Percentiles rank a stretch among this genome's conserved stretches.
These are phyloP conservation scores for Melanopsichium pennsylvanicum DNA, from an alignment of 1,284 basidiomycete species.

Conservation along the genomic window DNA sequence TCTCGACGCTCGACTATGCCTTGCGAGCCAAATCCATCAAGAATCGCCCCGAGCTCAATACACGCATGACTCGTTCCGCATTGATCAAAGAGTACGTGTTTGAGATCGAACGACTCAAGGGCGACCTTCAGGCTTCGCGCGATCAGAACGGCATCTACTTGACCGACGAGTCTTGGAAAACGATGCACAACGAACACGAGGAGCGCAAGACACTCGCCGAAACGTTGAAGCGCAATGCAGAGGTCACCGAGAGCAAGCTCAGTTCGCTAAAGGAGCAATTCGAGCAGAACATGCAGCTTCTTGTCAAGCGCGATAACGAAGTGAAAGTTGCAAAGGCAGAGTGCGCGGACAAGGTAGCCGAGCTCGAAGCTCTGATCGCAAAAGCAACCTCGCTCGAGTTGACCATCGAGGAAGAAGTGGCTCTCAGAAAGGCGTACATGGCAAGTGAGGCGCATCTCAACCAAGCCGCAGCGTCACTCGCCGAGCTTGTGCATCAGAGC, in stretches of 20 bases:
- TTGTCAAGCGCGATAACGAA: constrained; percentile 59
- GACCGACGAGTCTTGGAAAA: constrained; percentile 53
- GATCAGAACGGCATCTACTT: constrained; percentile 62
- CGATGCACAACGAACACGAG: constrained; percentile 55
- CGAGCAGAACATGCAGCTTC: constrained; percentile 62
- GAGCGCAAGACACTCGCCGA: constrained; percentile 46
- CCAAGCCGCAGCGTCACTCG: constrained; percentile 76
- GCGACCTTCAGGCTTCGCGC: constrained; percentile 74
- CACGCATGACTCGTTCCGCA: constrained; percentile 89
- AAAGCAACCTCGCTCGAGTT: constrained; percentile 36
- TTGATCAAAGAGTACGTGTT: constrained; percentile 91
- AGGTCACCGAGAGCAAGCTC: constrained; percentile 61
- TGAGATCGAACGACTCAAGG: constrained; percentile 94
- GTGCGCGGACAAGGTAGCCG: constrained; percentile 39
- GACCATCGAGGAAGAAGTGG: constrained; percentile 68
- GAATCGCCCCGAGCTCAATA: constrained; percentile 94
- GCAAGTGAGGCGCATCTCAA: constrained; percentile 78
- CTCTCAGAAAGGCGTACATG: constrained; percentile 76
- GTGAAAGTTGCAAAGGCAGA: constrained; percentile 43
- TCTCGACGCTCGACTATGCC: constrained; percentile 97
- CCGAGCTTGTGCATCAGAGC: constrained; percentile 74
- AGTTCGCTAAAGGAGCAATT: constrained; percentile 62
- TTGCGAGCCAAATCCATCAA: constrained; percentile 93
- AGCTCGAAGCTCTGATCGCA: constrained; percentile 45
- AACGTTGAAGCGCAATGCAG: constrained; percentile 49